These are phyloP conservation scores for Selenicereus undatus DNA, from an alignment of 148 eudicot genomes.

Conservation along the genomic window DNA sequence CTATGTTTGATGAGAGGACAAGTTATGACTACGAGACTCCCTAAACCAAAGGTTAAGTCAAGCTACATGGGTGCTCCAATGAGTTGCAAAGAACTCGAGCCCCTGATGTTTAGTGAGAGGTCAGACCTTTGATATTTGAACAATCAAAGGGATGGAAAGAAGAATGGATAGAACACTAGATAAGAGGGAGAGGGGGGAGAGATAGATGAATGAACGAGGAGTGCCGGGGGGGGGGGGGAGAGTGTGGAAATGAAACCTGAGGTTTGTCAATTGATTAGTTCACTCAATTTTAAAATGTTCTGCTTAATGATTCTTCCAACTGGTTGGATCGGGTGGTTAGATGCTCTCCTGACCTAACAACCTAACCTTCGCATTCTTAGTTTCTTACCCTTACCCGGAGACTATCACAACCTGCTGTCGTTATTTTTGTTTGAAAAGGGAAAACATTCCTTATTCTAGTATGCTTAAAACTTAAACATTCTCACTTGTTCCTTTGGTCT, in stretches of 20 bases:
- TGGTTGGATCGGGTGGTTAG: background rate
- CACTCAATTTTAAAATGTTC: background rate
- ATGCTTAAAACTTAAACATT: background rate
- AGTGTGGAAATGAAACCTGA: background rate
- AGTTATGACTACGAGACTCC: background rate
- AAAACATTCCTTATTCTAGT: background rate
- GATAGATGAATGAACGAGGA: background rate
- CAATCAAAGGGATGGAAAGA: background rate
- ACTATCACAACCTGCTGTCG: background rate
- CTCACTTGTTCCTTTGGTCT: background rate
- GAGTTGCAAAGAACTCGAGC: too few species aligned
- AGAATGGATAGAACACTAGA: background rate
- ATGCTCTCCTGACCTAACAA: background rate
- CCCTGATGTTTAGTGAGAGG: background rate
- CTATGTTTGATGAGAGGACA: background rate
- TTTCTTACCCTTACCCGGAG: background rate
- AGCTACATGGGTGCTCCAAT: background rate
- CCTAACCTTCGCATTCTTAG: background rate
- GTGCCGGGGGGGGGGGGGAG: background rate
- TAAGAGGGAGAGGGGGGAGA: background rate
- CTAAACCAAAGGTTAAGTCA: background rate
- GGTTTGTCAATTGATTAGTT: background rate
- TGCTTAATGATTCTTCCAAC: background rate
- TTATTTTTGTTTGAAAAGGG: background rate
- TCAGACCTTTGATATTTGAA: background rate